Evolutionary conservation across 2,329 filamentous ascomycete species (phyloP), one percentile per base, ranked within the genome.

Genomic region (Zymoseptoria brevis): DNA sequence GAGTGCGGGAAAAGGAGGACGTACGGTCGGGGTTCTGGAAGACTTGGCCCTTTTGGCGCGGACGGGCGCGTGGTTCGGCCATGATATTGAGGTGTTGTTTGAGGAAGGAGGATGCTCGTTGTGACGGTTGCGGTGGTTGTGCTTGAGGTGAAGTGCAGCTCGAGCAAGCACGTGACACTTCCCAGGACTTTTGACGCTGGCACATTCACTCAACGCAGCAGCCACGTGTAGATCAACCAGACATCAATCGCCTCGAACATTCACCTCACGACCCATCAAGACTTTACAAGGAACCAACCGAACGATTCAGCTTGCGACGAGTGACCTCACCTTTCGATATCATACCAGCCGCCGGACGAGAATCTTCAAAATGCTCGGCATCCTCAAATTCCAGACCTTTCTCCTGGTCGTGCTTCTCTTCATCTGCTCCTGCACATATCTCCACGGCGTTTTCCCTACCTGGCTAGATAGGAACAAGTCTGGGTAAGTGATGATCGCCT

Each of bases 351-450:
- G 35, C 35, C 16, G 35, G 35, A n/a, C 35, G 16, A n/a, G 13
- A 22, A 45, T n/a, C 35, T 45, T 55, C 71, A 96, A 35, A 13
- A 71, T 71, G 94, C 89, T 94, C 60, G 94, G 94, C 57, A 87
- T 99, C 71, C 96, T 99, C 86, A 97, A 97, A 79, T 97, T 99
- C 80, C 91, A 96, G 76, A 96, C 91, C 60, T 88, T 97, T 68
- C 84, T 99, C 68, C 85, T 97, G 69, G 93, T 96, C 67, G 86
- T 99, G 70, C 86, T 99, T 55, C 87, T 99, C 67, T 85, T 95
- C 68, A 95, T 97, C 72, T 99, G 94, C 83, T 96, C 94, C 59
- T 92, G 89, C 75, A 86, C 94, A 63, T 97, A 99, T 77, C 83
- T 91, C 58, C 94, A 97, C 79, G 88, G 89, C 69, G 85, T 96